Evolutionary conservation across 139 green algal genomes (phyloP).

Genomic region (Tetraselmis striata): DNA sequence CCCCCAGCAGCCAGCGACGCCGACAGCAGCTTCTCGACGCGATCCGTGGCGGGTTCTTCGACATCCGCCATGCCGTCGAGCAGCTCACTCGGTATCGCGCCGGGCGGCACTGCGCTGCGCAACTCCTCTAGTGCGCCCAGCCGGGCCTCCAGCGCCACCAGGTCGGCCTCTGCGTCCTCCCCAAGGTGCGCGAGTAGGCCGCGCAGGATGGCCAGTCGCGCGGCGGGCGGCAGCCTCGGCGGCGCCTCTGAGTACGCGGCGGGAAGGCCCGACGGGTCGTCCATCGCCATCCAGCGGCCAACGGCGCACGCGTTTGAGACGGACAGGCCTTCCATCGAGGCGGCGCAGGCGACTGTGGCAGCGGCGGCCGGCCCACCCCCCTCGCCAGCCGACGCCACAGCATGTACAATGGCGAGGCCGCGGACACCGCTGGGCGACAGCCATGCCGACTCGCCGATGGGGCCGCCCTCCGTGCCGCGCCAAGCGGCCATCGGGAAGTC

Average conservation of each 20-base stretch:
- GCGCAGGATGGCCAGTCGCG: neutral
- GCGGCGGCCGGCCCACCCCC: neutral
- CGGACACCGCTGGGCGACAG: neutral
- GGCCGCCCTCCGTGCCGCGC: neutral
- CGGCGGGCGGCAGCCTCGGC: neutral
- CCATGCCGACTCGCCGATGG: neutral
- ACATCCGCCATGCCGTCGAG: neutral
- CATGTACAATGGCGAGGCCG: neutral
- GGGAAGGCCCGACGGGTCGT: neutral
- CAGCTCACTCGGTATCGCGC: neutral
- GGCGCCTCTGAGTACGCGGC: neutral
- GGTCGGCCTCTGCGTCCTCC: neutral
- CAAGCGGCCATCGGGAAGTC: neutral
- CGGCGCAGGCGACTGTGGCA: too few species aligned
- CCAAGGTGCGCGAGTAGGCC: neutral
- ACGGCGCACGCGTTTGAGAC: neutral
- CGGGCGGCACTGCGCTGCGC: neutral
- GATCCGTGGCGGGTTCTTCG: neutral
- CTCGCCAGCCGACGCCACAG: neutral
- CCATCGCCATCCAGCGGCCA: neutral
- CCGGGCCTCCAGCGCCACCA: neutral
- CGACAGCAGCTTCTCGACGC: neutral
- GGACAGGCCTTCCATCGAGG: too few species aligned
- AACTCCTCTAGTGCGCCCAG: neutral
- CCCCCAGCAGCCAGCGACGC: neutral